Evolutionary conservation across 768 basidiomycete species (phyloP).

Genomic region (Mycena capillaripes): DNA sequence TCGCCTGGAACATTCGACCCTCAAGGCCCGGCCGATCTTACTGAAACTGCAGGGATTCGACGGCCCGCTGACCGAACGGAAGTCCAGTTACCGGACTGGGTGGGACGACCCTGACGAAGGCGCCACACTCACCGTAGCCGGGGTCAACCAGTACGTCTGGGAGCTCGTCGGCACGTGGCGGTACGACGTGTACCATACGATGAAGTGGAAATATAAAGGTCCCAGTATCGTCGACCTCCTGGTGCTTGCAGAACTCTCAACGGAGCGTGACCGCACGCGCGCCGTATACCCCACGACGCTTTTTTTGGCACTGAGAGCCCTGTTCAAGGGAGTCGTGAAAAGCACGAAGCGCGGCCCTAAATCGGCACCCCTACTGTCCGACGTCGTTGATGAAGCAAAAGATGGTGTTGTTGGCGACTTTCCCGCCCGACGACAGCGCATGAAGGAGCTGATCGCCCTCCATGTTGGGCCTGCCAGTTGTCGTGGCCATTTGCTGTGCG

Average conservation of each 20-base stretch:
- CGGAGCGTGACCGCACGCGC: neutral
- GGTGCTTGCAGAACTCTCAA: constrained; percentile 15
- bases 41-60: constrained; percentile 19
- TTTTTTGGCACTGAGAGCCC: neutral
- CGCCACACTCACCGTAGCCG: neutral
- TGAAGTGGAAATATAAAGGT: neutral
- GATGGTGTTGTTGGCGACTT: constrained; percentile 5
- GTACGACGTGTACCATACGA: constrained; percentile 20
- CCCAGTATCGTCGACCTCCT: neutral
- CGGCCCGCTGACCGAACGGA: neutral
- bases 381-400: neutral
- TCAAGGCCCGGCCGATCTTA: neutral
- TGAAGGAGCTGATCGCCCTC: no score
- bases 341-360: neutral
- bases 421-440: neutral
- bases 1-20: neutral
- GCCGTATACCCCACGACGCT: constrained; percentile 5
- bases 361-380: neutral
- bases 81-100: neutral
- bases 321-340: neutral
- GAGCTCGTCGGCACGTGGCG: constrained; percentile 10
- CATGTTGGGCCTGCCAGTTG: no score
- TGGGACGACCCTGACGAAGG: neutral
- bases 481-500: no score
- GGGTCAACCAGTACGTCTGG: neutral